Evolutionary conservation across 2,329 filamentous ascomycete species (phyloP), one percentile per base, ranked within the genome.

Genomic region (Sporothrix phasma): DNA sequence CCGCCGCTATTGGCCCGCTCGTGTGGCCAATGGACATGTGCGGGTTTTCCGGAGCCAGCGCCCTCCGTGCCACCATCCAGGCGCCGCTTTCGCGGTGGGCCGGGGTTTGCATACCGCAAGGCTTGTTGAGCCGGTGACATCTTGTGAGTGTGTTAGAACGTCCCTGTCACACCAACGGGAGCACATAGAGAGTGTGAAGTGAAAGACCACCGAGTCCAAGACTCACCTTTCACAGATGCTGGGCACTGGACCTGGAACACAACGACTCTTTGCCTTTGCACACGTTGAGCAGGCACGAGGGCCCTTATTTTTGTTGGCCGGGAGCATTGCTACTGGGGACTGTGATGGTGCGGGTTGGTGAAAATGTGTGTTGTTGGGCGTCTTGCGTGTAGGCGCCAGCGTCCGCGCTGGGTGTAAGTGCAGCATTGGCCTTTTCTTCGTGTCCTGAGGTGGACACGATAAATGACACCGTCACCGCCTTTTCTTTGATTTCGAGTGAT

Each of bases 241-340:
- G 39, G 71, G 73, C 15, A 71, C 70, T 10, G 76, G 75, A 2
- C 79, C 76, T 0, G 77, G 73, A 29, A 80, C 76, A 51, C 80
- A 82, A 68, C 79, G 74, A 34, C 79, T 76, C 69, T 82, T 82
- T n/a, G 80, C 80, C 68, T 77, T 80, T 65, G 80, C 80, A 68
- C 80, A 82, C 1, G 79, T 80, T 1, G 74, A 74, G 68, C 80
- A 82, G 49, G 80, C 80, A 67, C 78, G 77, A 3, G 80, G 79
- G 13, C 79, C 79, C 66, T 77, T 79, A 68, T 61, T 65, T 46
- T 63, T 63, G 24, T 6, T 63, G 26, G 43, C 22, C 0, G 43
- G 19, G n/a, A 66, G 37, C 58, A 65, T 65, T 13, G 37, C 31
- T 7, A 29, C 22, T 3, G 45, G 29, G 1, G 45, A 24, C 15